Conservation (phyloP, 441 rosid species). For the Kokia cookei region DNA sequence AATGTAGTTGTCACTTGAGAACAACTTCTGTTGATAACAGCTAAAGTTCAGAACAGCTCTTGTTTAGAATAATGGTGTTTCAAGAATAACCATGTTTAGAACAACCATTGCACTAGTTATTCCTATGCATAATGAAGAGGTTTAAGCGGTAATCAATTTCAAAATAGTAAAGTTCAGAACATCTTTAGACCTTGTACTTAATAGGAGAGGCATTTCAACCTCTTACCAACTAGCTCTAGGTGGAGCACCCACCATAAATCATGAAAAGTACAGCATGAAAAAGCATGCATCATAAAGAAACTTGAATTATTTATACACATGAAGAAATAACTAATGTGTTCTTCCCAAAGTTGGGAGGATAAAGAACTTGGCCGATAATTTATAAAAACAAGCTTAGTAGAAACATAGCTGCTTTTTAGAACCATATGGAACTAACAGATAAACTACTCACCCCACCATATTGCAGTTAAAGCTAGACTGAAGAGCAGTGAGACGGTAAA, state of each 20-base stretch:
- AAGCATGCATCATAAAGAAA: neutral
- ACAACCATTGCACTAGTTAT: neutral
- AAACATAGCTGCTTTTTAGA: neutral
- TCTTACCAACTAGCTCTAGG: neutral
- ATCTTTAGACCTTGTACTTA: neutral
- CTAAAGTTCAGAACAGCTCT: neutral
- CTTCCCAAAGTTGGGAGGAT: neutral
- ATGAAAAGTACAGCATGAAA: neutral
- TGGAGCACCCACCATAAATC: neutral
- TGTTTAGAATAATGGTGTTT: neutral
- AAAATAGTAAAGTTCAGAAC: neutral
- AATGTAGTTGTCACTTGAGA: neutral
- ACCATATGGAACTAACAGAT: neutral
- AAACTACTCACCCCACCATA: slow-evolving; percentile 83
- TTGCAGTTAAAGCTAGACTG: slow-evolving; percentile 97
- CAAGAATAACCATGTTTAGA: neutral
- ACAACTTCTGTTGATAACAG: neutral
- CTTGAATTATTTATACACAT: neutral
- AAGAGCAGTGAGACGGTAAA: slow-evolving; percentile 85
- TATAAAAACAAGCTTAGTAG: neutral
- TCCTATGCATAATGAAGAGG: neutral
- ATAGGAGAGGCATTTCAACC: neutral
- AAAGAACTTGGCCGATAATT: neutral
- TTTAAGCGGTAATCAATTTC: neutral
- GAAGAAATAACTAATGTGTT: neutral